Evolutionary conservation across 768 basidiomycete species (phyloP), one percentile per base, ranked within the genome.

Genomic region (Psilocybe sp.): DNA sequence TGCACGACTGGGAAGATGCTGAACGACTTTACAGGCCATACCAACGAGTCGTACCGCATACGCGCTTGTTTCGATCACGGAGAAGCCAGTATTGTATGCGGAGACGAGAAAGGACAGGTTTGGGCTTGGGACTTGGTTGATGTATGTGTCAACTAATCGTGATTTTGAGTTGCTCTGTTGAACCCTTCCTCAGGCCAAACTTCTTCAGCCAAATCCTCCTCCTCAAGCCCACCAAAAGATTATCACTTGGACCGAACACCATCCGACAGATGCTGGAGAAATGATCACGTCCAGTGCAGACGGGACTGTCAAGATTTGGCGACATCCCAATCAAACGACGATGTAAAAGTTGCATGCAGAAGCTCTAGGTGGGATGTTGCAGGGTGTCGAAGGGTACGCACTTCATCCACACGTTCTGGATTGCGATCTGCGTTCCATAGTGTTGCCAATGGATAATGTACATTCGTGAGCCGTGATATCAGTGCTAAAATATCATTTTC

Each of bases 111-210:
- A 7, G 97, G 97, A 0, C 71, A 69, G 52, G 72, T 99, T 2
- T 97, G 92, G 92, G 82, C 82, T 37, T 99, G 95, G 95, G 92
- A 96, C 58, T 72, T 98, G 51, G 79, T 98, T 16, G 89, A 92
- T 64, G 95, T 95, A 67, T 62, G 66, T 60, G 45, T 14, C 38
- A 42, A 31, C 7, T 28, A 7, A 28, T 36, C 40, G 16, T 38
- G 15, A 23, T 46, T 18, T 44, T 45, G 23, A 15, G 38, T 40
- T 44, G 51, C 19, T 37, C 34, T 32, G 46, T 32, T 43, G 40
- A 40, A 31, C 39, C 51, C 40, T 44, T 31, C 41, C 39, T 46
- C 56, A 95, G 94, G 91, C 82, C 8, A 83, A 81, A 49, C 70
- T 83, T 13, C 59, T 92, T 13, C 75, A 79, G 47, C 86, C 85